Base-by-base conservation (phyloP, 2,329 filamentous ascomycete genomes). In the Leptographium procerum region DNA sequence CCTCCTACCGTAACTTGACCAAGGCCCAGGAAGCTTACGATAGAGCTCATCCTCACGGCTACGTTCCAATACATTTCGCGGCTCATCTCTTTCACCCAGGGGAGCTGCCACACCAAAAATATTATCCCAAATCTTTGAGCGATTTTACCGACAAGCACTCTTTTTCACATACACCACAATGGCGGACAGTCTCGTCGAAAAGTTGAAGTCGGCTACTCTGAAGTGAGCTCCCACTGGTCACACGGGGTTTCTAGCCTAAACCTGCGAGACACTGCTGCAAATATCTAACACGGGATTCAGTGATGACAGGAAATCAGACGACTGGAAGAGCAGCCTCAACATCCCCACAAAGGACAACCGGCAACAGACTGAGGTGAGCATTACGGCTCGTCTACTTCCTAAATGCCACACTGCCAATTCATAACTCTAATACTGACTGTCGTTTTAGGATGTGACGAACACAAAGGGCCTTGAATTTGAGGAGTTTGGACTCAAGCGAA, bases 401-500 rank as follows among this genome's bases (percentile, higher is more conserved):
- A 14, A 34, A 14, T 9, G n/a, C 43, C 16, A 52, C n/a, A 19
- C 29, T n/a, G 34, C 59, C 54, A 22, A 2, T 16, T 11, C 43
- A 1, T 22, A 34, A 31, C 14, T 14, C 13, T 36, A 5, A 52
- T 28, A 48, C 11, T 48, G 16, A 54, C 19, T 29, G 11, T 58
- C 48, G 28, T 62, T 33, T 2, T 43, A 95, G 88, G 94, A 99
- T 88, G 95, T 99, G 62, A 97, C 92, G 59, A 91, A 91, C 67
- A 99, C 92, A 34, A 97, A 96, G 77, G 94, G 94, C 61, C 80
- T 99, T 62, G 94, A 99, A 66, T 99, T 96, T 69, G 95, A 99
- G 74, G 89, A 97, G 65, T 96, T 99, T 71, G 88, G 88, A 65
- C 86, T 99, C 66, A 96, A 95, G 78, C 83, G 94, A 70, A 89